Evolutionary conservation across 306 rosid genomes (phyloP), one percentile per base, ranked within the genome.

Genomic region (Glycine latifolia): DNA sequence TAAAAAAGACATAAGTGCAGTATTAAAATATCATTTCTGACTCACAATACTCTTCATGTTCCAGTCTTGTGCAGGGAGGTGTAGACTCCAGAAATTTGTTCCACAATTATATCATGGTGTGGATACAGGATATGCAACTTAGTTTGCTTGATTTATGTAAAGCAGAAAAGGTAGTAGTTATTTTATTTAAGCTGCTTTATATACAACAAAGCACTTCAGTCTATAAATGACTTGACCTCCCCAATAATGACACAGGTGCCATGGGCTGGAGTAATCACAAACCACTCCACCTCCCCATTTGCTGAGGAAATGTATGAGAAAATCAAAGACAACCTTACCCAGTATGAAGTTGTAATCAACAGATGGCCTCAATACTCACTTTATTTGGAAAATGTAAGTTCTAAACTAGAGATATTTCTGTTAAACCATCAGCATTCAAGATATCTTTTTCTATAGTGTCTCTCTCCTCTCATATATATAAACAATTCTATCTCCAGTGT

Each of bases 281-380:
- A 90, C 80, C 91, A 91, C 85, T 91, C 97, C 48, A 95, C 93
- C 63, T 91, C 99, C 37, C 97, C 97, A 3, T 95, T 93, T 86
- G 94, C 98, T 1, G 99, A 93, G 91, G 91, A 91, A 76, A 90
- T 95, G 94, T 95, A 93, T n/a, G 97, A 95, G 81, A 89, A 91
- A 81, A 88, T 90, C 70, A 93, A 90, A 83, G 91, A 93, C 82
- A 62, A 78, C 84, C 96, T 95, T 7, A 73, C 84, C 76, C 91
- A 83, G 44, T 95, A 95, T 67, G 97, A 95, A 81, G 96, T 91
- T 46, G 96, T 91, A 79, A 90, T 93, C 89, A 93, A 70, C 69
- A 90, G 98, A 83, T 95, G 99, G 99, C 99, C 99, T 86, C 99
- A 95, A 56, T 95, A 95, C 87, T 91, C 98, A 14, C 83, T 95